Conservation (phyloP, 2,329 filamentous ascomycete genomes). For the Coniochaeta sp. region DNA sequence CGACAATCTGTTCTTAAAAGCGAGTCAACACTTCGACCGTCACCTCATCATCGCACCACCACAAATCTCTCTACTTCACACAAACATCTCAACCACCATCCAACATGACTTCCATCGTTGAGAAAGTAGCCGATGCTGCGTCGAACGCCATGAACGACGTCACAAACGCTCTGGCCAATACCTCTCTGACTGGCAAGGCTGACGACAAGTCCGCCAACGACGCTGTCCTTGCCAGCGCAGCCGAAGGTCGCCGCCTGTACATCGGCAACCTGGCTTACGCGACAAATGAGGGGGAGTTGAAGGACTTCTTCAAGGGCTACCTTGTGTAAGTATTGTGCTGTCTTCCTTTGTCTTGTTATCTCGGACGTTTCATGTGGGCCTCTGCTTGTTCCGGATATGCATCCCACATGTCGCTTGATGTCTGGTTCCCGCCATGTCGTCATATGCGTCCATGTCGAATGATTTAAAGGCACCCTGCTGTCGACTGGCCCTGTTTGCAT, state of each 20-base stretch:
- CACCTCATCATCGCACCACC: conserved; percentile 31
- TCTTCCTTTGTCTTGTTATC: conserved; percentile 1
- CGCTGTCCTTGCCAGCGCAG: conserved; percentile 91
- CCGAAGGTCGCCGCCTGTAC: conserved; percentile 98
- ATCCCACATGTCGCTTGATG: not conserved
- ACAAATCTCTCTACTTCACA: conserved; percentile 22
- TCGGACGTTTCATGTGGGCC: not conserved
- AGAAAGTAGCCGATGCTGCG: conserved; percentile 54
- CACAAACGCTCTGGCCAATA: conserved; percentile 67
- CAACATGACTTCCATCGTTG: conserved; percentile 80
- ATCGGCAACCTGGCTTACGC: conserved; percentile 99
- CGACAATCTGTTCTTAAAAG: conserved; percentile 10
- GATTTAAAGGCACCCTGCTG: not conserved
- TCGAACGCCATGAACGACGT: conserved; percentile 69
- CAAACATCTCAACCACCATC: conserved; percentile 29
- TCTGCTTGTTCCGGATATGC: not conserved
- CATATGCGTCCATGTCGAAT: not conserved
- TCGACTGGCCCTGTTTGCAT: not conserved
- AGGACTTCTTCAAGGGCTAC: conserved; percentile 99
- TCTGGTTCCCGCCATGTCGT: not conserved
- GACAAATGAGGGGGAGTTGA: conserved; percentile 99
- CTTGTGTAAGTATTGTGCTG: conserved; percentile 71
- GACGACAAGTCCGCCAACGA: conserved; percentile 63
- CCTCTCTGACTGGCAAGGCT: conserved; percentile 54
- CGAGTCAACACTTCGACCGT: conserved; percentile 23